Evolutionary conservation across 73 alveolate species (phyloP).

Genomic region (Paramecium pentaurelia): DNA sequence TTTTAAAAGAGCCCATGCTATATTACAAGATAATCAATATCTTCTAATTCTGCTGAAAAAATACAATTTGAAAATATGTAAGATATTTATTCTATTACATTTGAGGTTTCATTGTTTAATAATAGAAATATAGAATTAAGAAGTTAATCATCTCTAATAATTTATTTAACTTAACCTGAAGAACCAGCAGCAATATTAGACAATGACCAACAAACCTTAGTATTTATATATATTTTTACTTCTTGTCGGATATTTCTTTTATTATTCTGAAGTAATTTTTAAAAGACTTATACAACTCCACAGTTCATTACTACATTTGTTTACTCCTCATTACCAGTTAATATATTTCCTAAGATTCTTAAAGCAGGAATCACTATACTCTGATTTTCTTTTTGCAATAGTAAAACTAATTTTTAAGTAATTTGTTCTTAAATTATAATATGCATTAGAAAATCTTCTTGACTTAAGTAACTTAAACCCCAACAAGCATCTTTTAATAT

Average conservation of each 20-base stretch:
- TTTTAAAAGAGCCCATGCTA: background rate
- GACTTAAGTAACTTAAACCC: conserved; percentile 51
- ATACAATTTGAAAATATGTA: background rate
- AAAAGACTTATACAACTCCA: background rate
- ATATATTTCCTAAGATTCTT: background rate
- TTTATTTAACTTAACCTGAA: background rate
- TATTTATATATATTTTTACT: background rate
- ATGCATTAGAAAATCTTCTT: background rate
- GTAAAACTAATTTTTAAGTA: background rate
- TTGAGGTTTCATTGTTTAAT: background rate
- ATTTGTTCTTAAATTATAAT: background rate
- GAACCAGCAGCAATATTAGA: background rate
- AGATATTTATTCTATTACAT: background rate
- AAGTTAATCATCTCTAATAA: background rate
- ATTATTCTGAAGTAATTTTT: background rate
- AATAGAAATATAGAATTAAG: background rate
- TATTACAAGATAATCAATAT: background rate
- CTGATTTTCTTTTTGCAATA: background rate
- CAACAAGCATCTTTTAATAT: conserved; percentile 74
- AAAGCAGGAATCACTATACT: background rate
- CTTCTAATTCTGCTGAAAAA: background rate
- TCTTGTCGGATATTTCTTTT: background rate
- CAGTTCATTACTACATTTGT: background rate
- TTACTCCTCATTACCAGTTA: background rate
- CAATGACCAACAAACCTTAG: background rate